Conservation (phyloP, 495 filamentous ascomycete species). For the Daldinia grandis region DNA sequence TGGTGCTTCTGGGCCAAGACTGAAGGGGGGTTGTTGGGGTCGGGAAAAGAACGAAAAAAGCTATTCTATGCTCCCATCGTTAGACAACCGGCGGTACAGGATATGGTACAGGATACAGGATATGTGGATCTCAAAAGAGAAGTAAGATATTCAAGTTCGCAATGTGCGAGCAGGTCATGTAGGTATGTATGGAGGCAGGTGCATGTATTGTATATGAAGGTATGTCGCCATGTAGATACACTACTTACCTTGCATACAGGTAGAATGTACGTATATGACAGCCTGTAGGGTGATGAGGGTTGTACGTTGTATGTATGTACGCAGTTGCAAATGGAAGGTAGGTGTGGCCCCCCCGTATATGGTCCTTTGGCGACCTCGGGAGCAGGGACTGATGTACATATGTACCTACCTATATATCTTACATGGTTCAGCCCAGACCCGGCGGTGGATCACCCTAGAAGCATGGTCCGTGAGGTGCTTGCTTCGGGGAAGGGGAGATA, state of each 20-base stretch:
- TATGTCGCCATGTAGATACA: conserved; percentile 15
- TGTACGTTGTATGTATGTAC: too few species aligned
- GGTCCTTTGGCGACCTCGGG: conserved; percentile 38
- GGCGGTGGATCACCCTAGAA: conserved; percentile 13
- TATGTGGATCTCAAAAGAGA: conserved; percentile 38
- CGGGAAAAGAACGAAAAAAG: conserved; percentile 10
- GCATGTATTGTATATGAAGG: conserved; percentile 9
- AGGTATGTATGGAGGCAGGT: conserved; percentile 18
- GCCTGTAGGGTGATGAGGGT: conserved; percentile 17
- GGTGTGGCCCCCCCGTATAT: conserved; percentile 29
- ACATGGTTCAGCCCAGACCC: conserved; percentile 38
- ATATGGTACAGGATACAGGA: conserved; percentile 19
- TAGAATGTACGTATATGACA: background rate
- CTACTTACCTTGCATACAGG: conserved; percentile 10
- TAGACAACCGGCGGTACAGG: conserved; percentile 18
- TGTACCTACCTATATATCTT: conserved; percentile 9
- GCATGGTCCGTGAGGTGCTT: conserved; percentile 30
- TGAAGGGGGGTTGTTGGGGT: conserved; percentile 32
- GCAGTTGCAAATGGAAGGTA: conserved; percentile 44
- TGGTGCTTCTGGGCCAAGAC: conserved; percentile 28
- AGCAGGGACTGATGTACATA: conserved; percentile 34
- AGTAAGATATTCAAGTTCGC: conserved; percentile 29
- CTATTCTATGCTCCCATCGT: conserved; percentile 20
- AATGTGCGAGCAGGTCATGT: conserved; percentile 32
- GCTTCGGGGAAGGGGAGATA: conserved; percentile 21